Percentiles rank a stretch among this genome's conserved stretches.
Evolutionary conservation across 2,329 filamentous ascomycete genomes (phyloP).

Genomic region (Aspergillus udagawae): DNA sequence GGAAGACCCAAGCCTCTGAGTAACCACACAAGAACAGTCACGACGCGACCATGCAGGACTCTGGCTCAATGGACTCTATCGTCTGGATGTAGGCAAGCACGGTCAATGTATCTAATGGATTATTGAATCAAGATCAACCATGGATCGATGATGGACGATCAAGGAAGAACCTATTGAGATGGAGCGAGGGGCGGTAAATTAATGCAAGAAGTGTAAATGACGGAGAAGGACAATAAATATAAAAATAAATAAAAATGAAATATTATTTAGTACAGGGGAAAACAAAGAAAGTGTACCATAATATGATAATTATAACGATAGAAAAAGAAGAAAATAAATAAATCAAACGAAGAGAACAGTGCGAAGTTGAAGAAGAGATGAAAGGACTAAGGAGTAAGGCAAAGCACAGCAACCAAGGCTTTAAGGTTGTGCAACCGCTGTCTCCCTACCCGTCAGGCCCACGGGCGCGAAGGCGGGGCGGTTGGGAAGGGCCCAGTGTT

Average conservation of each 20-base stretch:
- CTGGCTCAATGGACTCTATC: background rate
- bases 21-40: background rate
- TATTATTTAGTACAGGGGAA: background rate
- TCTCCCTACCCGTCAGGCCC: conserved; percentile 21
- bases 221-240: background rate
- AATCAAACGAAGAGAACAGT: background rate
- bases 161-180: background rate
- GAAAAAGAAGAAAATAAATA: background rate
- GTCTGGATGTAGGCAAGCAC: background rate
- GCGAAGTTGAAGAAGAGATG: conserved; percentile 1
- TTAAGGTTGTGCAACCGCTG: conserved; percentile 24
- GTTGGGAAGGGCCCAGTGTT: conserved; percentile 3
- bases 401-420: conserved; percentile 10
- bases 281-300: background rate
- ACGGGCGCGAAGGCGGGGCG: conserved; percentile 20
- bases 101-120: background rate
- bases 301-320: background rate
- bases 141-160: background rate
- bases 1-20: background rate
- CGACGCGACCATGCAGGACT: background rate
- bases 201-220: background rate
- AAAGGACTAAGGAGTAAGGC: background rate
- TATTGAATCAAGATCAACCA: background rate
- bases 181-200: background rate
- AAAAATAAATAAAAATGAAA: background rate